phyloP scores from a whole-genome alignment of 805 yeast genomes.

The Hanseniaspora taiwanica region DNA sequence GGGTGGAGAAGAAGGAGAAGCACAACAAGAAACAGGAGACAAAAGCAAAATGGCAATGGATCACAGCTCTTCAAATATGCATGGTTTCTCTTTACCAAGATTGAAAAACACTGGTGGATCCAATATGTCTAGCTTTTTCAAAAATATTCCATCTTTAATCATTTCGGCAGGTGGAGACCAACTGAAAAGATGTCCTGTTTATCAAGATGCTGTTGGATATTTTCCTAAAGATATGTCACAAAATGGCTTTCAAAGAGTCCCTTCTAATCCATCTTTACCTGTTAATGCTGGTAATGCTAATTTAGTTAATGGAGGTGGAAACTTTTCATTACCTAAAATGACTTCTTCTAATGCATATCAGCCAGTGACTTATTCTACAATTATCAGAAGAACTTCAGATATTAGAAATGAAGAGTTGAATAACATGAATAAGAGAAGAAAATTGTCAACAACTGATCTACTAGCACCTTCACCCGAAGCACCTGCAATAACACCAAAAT shows the following conservation, averaged over 20 bases:
- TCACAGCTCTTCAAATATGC: slow-evolving; percentile 3
- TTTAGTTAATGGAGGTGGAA: too few relatives aligned
- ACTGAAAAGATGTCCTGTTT: slow-evolving; percentile 24
- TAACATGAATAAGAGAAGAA: not conserved
- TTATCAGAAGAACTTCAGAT: slow-evolving; percentile 2
- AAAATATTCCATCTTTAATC: slow-evolving; percentile 22
- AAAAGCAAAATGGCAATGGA: too few relatives aligned
- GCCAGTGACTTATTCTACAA: slow-evolving; percentile 4
- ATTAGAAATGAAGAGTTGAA: slow-evolving; percentile 2
- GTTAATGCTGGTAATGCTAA: not conserved
- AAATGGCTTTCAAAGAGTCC: not conserved
- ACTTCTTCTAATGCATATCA: slow-evolving; percentile 4
- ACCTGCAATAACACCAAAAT: slow-evolving; percentile 2
- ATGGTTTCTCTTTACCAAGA: slow-evolving; percentile 3
- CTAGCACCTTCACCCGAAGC: slow-evolving; percentile 1
- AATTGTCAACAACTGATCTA: not conserved
- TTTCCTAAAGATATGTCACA: slow-evolving; percentile 9
- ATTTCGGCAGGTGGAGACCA: slow-evolving; percentile 22
- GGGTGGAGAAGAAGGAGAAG: slow-evolving; percentile 7
- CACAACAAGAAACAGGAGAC: too few relatives aligned
- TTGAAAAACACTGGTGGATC: slow-evolving; percentile 16
- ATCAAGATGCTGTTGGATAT: slow-evolving; percentile 25
- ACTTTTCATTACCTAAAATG: not conserved
- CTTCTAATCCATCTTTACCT: not conserved
- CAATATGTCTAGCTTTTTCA: slow-evolving; percentile 17